These are phyloP conservation scores for Orbilia quercus DNA, from an alignment of 2,329 filamentous ascomycete species.

Conservation along the genomic window DNA sequence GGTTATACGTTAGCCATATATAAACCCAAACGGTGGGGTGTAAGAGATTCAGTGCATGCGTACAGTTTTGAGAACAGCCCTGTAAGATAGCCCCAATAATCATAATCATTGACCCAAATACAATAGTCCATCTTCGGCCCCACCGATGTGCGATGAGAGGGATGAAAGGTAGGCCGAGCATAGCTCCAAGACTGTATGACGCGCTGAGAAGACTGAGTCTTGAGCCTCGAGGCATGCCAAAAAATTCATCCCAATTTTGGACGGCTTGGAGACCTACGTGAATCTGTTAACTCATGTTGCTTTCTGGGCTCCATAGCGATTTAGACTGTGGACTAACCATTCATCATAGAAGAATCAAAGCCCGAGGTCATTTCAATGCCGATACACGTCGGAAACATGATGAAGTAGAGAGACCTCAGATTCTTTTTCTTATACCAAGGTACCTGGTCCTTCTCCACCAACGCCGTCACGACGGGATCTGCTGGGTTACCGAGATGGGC, in stretches of 20 bases:
- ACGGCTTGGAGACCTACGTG: constrained; percentile 57
- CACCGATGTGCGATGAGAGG: constrained; percentile 69
- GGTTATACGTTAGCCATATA: neutral
- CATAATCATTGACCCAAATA: constrained; percentile 69
- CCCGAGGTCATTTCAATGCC: constrained; percentile 73
- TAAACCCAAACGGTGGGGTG: neutral
- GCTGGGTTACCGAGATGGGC: constrained; percentile 54
- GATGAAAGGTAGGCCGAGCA: constrained; percentile 71
- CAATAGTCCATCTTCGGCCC: constrained; percentile 70
- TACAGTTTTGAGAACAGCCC: constrained; percentile 67
- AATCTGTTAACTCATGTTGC: neutral
- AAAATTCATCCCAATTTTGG: constrained; percentile 61
- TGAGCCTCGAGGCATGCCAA: constrained; percentile 65
- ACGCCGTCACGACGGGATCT: constrained; percentile 64
- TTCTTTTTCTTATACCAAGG: constrained; percentile 70
- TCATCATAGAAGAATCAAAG: constrained; percentile 69
- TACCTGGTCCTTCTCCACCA: constrained; percentile 63
- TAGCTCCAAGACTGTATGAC: constrained; percentile 71
- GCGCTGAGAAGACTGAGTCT: constrained; percentile 69
- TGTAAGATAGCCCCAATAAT: constrained; percentile 70
- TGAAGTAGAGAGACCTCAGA: constrained; percentile 69
- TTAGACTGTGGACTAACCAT: too few species aligned
- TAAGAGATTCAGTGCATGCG: constrained; percentile 56
- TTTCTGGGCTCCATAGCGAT: too few species aligned
- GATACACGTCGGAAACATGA: constrained; percentile 72